phyloP scores from a whole-genome alignment of 2,329 filamentous ascomycete genomes.

The Fusarium denticulatum region DNA sequence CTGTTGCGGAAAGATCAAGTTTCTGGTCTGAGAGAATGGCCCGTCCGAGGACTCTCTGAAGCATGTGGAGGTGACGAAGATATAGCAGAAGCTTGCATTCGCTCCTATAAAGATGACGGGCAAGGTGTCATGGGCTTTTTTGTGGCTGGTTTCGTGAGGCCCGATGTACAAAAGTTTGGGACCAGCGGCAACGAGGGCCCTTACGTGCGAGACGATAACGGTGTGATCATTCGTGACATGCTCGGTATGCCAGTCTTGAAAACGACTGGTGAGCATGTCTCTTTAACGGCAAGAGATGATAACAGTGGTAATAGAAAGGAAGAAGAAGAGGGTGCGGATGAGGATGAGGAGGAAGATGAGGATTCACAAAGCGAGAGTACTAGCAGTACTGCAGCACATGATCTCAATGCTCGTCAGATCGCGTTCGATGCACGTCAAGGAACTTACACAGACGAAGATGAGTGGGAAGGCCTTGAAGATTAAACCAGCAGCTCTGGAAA shows the following conservation, averaged over 20 bases:
- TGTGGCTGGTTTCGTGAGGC: constrained; percentile 79
- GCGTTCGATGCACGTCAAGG: constrained; percentile 18
- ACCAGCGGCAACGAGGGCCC: constrained; percentile 54
- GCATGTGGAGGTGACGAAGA: constrained; percentile 60
- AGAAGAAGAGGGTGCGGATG: constrained; percentile 5
- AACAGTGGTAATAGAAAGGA: constrained; percentile 29
- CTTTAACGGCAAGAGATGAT: constrained; percentile 37
- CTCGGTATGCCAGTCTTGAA: constrained; percentile 52
- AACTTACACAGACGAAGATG: constrained; percentile 35
- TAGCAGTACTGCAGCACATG: constrained; percentile 2
- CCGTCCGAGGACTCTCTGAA: constrained; percentile 67
- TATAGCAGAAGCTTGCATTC: constrained; percentile 79
- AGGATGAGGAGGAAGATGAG: constrained; percentile 19
- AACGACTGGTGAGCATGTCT: constrained; percentile 47
- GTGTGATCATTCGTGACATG: constrained; percentile 58
- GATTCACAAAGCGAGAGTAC: constrained; percentile 11
- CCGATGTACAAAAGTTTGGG: constrained; percentile 29
- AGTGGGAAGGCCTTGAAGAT: constrained; percentile 42
- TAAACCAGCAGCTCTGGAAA: constrained; percentile 11
- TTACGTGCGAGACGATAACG: constrained; percentile 64
- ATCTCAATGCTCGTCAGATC: constrained; percentile 13
- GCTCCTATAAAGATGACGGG: constrained; percentile 82
- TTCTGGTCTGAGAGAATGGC: constrained; percentile 79
- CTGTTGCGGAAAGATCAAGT: constrained; percentile 78
- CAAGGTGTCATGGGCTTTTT: constrained; percentile 96